phyloP scores from a whole-genome alignment of 2,329 filamentous ascomycete species.

The Fusarium hainanense region DNA sequence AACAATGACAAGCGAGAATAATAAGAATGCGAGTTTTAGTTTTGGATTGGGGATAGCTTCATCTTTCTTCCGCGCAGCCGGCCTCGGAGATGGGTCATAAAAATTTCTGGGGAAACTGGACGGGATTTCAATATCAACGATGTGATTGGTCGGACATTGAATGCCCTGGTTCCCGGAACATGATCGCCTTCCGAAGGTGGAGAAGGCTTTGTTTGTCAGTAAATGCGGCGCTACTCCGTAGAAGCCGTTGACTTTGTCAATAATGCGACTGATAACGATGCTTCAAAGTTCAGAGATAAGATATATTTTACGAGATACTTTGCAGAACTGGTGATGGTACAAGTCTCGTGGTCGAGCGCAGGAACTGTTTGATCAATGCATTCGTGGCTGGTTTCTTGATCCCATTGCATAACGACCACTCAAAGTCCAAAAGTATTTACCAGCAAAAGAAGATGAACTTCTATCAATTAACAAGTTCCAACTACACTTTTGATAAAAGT shows the following conservation, averaged over 20 bases:
- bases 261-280: neutral
- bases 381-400: no score
- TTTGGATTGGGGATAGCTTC: slow-evolving; percentile 33
- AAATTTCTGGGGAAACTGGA: slow-evolving; percentile 24
- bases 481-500: neutral
- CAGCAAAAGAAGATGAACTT: neutral
- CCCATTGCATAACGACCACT: neutral
- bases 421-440: neutral
- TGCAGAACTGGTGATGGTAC: neutral
- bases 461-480: neutral
- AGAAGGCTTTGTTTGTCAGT: neutral
- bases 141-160: slow-evolving; percentile 18
- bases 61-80: slow-evolving; percentile 23
- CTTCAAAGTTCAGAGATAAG: neutral
- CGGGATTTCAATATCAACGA: slow-evolving; percentile 13
- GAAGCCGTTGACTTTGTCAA: neutral
- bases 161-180: slow-evolving; percentile 2
- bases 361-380: neutral
- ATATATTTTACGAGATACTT: neutral
- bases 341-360: neutral
- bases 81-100: slow-evolving; percentile 34
- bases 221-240: neutral
- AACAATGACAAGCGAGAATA: neutral
- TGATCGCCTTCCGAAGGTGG: slow-evolving; percentile 28
- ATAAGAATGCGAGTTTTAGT: slow-evolving; percentile 12